Percentiles rank a stretch among this genome's conserved stretches.
Evolutionary conservation across 352 stramenopile genomes (phyloP).

Genomic region (Globisporangium abappressorium): DNA sequence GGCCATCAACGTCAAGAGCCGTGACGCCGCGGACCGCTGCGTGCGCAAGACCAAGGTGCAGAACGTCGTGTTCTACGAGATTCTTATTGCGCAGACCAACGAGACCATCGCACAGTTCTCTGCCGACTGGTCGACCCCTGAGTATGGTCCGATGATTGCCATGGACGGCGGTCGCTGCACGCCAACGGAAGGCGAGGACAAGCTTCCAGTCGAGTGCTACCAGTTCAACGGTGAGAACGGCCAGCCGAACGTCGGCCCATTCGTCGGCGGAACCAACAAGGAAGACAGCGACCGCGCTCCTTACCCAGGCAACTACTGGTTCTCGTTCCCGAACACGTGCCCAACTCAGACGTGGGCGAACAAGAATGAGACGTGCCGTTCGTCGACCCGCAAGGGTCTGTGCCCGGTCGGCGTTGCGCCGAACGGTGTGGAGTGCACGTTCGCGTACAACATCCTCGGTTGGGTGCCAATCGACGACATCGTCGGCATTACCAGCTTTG

Average conservation of each 20-base stretch:
- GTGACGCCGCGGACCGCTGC: conserved; percentile 29
- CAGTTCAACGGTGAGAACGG: conserved; percentile 42
- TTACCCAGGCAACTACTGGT: conserved; percentile 64
- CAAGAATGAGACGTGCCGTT: conserved; percentile 59
- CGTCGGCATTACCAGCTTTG: conserved; percentile 67
- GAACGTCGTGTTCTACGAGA: conserved; percentile 52
- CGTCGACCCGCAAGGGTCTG: conserved; percentile 50
- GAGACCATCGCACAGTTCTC: conserved; percentile 41
- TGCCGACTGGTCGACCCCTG: conserved; percentile 28
- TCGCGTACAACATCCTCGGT: conserved; percentile 72
- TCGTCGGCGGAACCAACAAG: conserved; percentile 57
- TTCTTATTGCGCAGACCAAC: conserved; percentile 44
- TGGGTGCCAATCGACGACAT: conserved; percentile 80
- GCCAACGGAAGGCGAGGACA: conserved; percentile 23
- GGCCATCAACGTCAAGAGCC: conserved; percentile 64
- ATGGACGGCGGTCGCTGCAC: conserved; percentile 43
- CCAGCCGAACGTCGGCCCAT: conserved; percentile 41
- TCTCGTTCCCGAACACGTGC: conserved; percentile 63
- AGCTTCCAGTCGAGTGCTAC: conserved; percentile 36
- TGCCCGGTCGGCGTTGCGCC: conserved; percentile 53
- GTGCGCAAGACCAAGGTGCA: conserved; percentile 49
- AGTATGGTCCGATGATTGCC: conserved; percentile 43
- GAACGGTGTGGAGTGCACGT: conserved; percentile 72
- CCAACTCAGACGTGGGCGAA: conserved; percentile 46
- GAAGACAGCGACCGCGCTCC: conserved; percentile 41